phyloP scores from a whole-genome alignment of 2,329 filamentous ascomycete species.

The Trichoderma simmonsii region DNA sequence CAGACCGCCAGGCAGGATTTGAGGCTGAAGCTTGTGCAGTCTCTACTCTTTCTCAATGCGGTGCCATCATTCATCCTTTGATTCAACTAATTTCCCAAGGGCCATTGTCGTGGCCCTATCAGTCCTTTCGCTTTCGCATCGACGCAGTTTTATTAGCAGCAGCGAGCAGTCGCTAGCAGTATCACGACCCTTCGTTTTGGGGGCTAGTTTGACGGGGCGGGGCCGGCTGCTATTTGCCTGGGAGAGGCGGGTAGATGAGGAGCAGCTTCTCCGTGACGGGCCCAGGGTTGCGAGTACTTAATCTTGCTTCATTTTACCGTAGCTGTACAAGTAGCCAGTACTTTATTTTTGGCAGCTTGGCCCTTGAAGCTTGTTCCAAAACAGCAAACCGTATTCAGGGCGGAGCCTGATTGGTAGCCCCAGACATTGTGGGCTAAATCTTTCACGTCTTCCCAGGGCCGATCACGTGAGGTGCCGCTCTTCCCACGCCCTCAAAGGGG shows the following conservation, averaged over 20 bases:
- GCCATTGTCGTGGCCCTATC: not conserved
- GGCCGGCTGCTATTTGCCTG: not conserved
- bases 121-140: not conserved
- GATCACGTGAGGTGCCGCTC: not conserved
- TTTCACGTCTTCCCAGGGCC: not conserved
- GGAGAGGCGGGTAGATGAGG: not conserved
- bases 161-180: not conserved
- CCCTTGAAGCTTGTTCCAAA: not conserved
- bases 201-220: slow-evolving; percentile 1
- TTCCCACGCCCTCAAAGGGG: not conserved
- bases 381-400: slow-evolving; percentile 2
- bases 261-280: slow-evolving; percentile 6
- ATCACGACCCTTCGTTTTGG: slow-evolving; percentile 11
- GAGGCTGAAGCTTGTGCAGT: slow-evolving; percentile 8
- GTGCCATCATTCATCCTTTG: slow-evolving; percentile 10
- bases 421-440: slow-evolving; percentile 17
- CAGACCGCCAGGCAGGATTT: slow-evolving; percentile 13
- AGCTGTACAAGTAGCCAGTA: too few species aligned
- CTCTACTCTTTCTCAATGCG: slow-evolving; percentile 2
- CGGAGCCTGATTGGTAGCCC: slow-evolving; percentile 4
- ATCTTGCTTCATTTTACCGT: too few species aligned
- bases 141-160: not conserved
- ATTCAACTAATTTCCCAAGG: not conserved
- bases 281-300: not conserved
- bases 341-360: not conserved